Conservation (phyloP, 192 early-diverging fungal genomes). For the Backusella morwellensis region DNA sequence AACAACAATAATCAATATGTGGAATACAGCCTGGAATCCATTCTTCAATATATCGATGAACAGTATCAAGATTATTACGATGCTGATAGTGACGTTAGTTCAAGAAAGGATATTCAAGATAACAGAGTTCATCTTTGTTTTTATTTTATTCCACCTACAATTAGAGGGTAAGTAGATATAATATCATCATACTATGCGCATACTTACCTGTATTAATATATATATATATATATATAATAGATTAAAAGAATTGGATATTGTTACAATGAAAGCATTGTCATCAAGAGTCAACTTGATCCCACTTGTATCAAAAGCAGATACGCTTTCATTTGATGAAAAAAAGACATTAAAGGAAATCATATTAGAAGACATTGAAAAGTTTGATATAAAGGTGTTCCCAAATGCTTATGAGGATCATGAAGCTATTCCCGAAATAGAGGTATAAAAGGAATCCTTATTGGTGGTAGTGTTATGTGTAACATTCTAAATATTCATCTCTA, state of each 20-base stretch:
- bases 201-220: no score
- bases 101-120: slow-evolving; percentile 79
- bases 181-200: background rate
- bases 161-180: slow-evolving; percentile 65
- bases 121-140: slow-evolving; percentile 93
- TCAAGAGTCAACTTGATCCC: slow-evolving; percentile 82
- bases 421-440: slow-evolving; percentile 63
- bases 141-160: slow-evolving; percentile 97
- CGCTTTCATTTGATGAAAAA: slow-evolving; percentile 64
- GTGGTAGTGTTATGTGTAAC: background rate
- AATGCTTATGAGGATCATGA: slow-evolving; percentile 66
- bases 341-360: slow-evolving; percentile 65
- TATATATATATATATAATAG: slow-evolving; percentile 14
- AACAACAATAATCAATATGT: slow-evolving; percentile 20
- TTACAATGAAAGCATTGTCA: slow-evolving; percentile 66
- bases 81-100: slow-evolving; percentile 72
- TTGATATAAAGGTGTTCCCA: slow-evolving; percentile 73
- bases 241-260: slow-evolving; percentile 58
- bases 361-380: slow-evolving; percentile 57
- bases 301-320: slow-evolving; percentile 82
- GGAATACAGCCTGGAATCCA: slow-evolving; percentile 73
- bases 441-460: slow-evolving; percentile 13
- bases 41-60: slow-evolving; percentile 95
- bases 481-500: slow-evolving; percentile 26
- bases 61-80: slow-evolving; percentile 90